Evolutionary conservation across 2,329 filamentous ascomycete species (phyloP), one percentile per base, ranked within the genome.

Genomic region (Aspergillus novoparasiticus): DNA sequence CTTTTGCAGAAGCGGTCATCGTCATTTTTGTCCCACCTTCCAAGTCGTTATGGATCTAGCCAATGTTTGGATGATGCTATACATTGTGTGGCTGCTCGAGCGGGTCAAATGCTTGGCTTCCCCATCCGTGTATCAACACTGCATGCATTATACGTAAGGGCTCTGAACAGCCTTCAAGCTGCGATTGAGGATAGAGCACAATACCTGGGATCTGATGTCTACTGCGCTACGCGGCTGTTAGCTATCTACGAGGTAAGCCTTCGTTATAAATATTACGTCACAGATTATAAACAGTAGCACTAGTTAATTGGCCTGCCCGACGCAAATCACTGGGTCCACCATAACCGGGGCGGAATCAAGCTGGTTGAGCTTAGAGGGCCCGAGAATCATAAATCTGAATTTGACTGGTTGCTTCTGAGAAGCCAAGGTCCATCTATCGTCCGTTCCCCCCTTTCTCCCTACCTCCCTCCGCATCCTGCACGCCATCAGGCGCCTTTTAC

Each of bases 401-500:
- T 58, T 48, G 56, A 58, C 43, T 12, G 39, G 56, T 23, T 58
- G 56, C 56, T 58, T 12, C 16, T 58, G 3, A 58, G 41, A 48
- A 58, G 39, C n/a, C 56, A 58, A 48, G 56, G 56, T 14, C 56
- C 56, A 21, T 58, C 56, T 8, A 58, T 58, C 11, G 56, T 58
- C 11, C 11, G 56, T 58, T 16, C 4, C n/a, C n/a, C 2, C 23
- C 23, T 2, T 2, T 23, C 23, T n/a, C 23, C 23, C 23, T 43
- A 11, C 11, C 6, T 9, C 12, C 12, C 28, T 30, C 36, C 1
- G 4, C 12, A 6, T 8, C 1, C 2, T 16, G 6, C 6, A 39
- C 36, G 5, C 14, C 9, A 6, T 16, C 0, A 14, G 34, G 34
- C 5, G 2, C 6, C 0, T 16, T 2, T 5, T 6, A 1, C 16